phyloP scores from a whole-genome alignment of 768 basidiomycete species.

The Mycena kentingensis region DNA sequence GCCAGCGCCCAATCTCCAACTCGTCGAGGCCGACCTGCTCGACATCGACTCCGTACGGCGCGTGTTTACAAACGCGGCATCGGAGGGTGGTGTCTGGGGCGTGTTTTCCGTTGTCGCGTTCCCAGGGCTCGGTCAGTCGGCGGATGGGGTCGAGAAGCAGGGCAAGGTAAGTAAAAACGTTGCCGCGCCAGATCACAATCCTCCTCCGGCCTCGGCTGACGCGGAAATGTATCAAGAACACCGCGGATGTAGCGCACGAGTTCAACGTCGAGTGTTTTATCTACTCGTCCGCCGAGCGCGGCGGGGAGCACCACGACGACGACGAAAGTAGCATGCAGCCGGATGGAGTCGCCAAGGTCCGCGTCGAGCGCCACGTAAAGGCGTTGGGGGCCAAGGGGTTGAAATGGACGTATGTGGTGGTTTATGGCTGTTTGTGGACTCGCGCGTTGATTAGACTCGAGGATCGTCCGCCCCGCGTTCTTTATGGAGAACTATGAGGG shows the following conservation, averaged over 20 bases:
- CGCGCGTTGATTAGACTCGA: conserved; percentile 8
- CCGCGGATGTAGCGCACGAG: conserved; percentile 33
- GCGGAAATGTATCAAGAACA: too few relatives aligned
- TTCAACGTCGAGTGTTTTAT: conserved; percentile 30
- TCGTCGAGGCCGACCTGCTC: conserved; percentile 40
- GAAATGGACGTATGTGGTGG: conserved; percentile 32
- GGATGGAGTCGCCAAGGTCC: conserved; percentile 29
- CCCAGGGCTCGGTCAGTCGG: conserved; percentile 42
- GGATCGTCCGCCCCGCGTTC: conserved; percentile 36
- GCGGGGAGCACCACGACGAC: conserved; percentile 30
- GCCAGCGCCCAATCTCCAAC: conserved; percentile 16
- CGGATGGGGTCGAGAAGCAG: conserved; percentile 40
- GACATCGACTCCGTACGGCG: conserved; percentile 27
- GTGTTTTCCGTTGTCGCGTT: conserved; percentile 42
- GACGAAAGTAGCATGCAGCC: neutral
- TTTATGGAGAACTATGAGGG: conserved; percentile 41
- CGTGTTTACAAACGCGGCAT: conserved; percentile 36
- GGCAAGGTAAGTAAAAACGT: conserved; percentile 35
- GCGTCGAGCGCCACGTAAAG: conserved; percentile 31
- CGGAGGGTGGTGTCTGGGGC: conserved; percentile 36
- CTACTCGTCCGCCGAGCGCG: conserved; percentile 34
- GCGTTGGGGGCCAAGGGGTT: conserved; percentile 25
- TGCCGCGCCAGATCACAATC: neutral
- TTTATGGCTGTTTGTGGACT: neutral
- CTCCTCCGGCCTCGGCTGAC: too few relatives aligned